A percentile compares a stretch with the other conserved stretches of the same genome.
These are phyloP conservation scores for Chrysochromulina parva DNA, from an alignment of 78 protist genomes.

Conservation along the genomic window DNA sequence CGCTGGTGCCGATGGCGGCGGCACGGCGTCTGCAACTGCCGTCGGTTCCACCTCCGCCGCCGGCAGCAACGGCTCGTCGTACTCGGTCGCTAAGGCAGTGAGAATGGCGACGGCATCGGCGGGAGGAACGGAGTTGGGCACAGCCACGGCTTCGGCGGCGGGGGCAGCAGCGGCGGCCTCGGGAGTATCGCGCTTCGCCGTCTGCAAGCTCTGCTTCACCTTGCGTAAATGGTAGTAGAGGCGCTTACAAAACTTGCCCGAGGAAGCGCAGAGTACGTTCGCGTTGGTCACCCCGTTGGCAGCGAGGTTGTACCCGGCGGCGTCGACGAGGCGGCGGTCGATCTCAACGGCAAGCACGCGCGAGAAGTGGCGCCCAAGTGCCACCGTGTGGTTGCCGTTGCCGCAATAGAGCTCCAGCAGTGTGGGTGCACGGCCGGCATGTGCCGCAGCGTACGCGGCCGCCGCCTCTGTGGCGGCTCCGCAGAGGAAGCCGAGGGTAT, in stretches of 20 bases:
- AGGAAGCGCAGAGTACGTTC: slow-evolving; percentile 11
- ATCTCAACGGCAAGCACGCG: slow-evolving; percentile 40
- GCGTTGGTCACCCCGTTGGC: slow-evolving; percentile 24
- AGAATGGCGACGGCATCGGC: no score
- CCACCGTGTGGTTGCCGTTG: slow-evolving; percentile 43
- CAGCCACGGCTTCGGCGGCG: no score
- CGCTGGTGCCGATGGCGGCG: no score
- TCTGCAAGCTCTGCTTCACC: no score
- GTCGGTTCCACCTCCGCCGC: no score
- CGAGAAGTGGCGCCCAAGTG: not conserved
- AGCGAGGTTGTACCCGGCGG: not conserved
- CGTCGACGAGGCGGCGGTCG: not conserved
- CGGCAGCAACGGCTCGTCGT: no score
- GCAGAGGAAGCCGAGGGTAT: not conserved
- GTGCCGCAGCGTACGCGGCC: not conserved
- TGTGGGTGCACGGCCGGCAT: not conserved
- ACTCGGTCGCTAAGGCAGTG: no score
- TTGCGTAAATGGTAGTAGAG: no score
- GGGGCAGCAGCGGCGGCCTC: no score
- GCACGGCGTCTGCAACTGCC: no score
- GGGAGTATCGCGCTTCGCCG: no score
- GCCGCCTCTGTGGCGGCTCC: not conserved
- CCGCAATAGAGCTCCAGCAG: slow-evolving; percentile 46
- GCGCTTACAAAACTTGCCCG: not conserved
- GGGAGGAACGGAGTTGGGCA: no score